Percentiles rank a stretch among this genome's conserved stretches.
Conservation (phyloP, 805 yeast species). For the Wickerhamomyces kurtzmanii region DNA sequence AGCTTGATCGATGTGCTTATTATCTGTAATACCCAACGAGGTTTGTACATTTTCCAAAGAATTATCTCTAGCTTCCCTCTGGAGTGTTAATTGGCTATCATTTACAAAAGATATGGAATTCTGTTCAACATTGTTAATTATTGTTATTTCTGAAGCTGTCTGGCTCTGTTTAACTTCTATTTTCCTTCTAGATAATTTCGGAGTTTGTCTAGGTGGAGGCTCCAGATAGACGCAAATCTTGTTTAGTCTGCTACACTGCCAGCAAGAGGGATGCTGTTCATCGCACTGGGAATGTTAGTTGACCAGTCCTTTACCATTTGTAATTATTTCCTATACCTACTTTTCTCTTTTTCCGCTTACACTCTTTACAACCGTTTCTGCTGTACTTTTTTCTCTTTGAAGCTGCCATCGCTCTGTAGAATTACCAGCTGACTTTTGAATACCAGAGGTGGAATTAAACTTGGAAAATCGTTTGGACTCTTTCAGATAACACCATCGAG, state of each 20-base stretch:
- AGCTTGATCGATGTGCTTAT: too few relatives aligned
- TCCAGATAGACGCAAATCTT: slow-evolving; percentile 19
- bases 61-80: too few relatives aligned
- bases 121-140: slow-evolving; percentile 18
- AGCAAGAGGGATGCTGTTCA: slow-evolving; percentile 24
- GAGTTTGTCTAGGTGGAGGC: slow-evolving; percentile 6
- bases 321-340: slow-evolving; percentile 4
- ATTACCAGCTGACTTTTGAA: too few relatives aligned
- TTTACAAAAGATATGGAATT: slow-evolving; percentile 6
- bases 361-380: slow-evolving; percentile 29
- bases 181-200: neutral
- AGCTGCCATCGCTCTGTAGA: too few relatives aligned
- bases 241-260: slow-evolving; percentile 23
- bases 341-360: slow-evolving; percentile 32
- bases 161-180: neutral
- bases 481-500: too few relatives aligned
- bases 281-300: slow-evolving; percentile 16
- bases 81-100: too few relatives aligned
- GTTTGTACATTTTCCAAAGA: too few relatives aligned
- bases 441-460: too few relatives aligned
- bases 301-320: neutral
- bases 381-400: slow-evolving; percentile 12
- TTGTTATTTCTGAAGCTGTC: slow-evolving; percentile 16
- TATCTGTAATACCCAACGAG: too few relatives aligned
- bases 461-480: too few relatives aligned